Evolutionary conservation across 179 eudicot species (phyloP).

Genomic region (Spinacia oleracea): DNA sequence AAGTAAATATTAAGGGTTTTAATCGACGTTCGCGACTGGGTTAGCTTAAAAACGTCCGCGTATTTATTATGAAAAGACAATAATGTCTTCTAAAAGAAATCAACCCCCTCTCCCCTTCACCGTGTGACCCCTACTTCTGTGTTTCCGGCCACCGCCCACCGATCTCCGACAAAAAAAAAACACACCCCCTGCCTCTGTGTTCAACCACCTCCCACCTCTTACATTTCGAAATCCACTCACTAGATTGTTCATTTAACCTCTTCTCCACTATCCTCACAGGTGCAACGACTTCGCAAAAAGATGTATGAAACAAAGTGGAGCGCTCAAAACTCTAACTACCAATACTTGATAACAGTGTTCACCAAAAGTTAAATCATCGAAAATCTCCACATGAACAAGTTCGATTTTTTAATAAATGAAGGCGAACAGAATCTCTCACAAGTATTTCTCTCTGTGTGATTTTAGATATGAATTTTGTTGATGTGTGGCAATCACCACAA

Average conservation of each 20-base stretch:
- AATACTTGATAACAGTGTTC: not conserved
- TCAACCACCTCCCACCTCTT: no score
- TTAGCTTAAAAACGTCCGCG: no score
- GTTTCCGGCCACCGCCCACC: no score
- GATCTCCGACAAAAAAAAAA: no score
- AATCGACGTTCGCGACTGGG: no score
- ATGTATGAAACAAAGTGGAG: not conserved
- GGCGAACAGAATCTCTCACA: slow-evolving; percentile 90
- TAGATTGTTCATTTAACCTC: not conserved
- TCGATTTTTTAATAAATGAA: slow-evolving; percentile 90
- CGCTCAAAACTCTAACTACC: not conserved
- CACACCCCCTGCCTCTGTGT: no score
- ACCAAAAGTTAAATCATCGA: slow-evolving; percentile 51
- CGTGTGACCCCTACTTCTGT: no score
- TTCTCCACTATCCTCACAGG: not conserved
- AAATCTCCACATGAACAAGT: slow-evolving; percentile 97
- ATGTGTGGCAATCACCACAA: slow-evolving; percentile 86
- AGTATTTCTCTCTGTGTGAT: slow-evolving; percentile 84
- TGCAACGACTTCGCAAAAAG: not conserved
- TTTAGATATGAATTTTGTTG: slow-evolving; percentile 82
- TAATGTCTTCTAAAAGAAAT: no score
- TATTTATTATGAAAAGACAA: no score
- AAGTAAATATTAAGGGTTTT: no score
- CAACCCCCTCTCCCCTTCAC: no score
- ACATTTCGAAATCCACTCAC: no score